Base-by-base conservation (phyloP, 148 eudicot genomes). In the Pharnaceum exiguum region DNA sequence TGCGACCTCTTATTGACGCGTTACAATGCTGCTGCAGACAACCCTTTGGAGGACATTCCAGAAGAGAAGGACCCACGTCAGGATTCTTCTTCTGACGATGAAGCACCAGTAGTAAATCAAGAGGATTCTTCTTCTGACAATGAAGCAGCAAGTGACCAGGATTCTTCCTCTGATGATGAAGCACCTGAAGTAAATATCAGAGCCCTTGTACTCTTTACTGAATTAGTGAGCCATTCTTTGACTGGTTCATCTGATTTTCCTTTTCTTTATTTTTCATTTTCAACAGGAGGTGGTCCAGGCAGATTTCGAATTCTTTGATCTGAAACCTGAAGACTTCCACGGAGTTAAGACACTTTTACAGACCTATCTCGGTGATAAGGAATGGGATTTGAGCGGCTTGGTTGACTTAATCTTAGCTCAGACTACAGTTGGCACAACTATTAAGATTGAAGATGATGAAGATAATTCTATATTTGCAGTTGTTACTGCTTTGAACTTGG, bases 301-400 rank as follows among this genome's bases (percentile, higher is more conserved):
- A 60, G 95, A 93, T 69, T 93, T 93, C 77, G 99, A 76, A 52
- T 93, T 93, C 79, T 93, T 89, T 78, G 99, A 93, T 66, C 96
- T 95, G 3, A 93, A 93, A 76, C 84, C 85, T 44, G 75, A 71
- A 55, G 95, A 93, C 62, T 93, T 93, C 60, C 99, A 88, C 57
- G 96, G 96, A 53, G 86, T 83, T 49, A 85, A 88, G 80, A 77
- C 70, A 55, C 68, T 93, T 37, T 76, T 93, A 45, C 86, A 83
- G 68, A 75, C 73, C 28, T 93, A 81, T 70, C 78, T 89, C 32
- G 96, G 86, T 54, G 76, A 75, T 48, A 72, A 70, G 57, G 54
- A 74, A 58, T 93, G 99, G 99, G 99, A 85, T 86, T 51, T 86
- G 50, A 88, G 85, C 62, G 88, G 84, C 46, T 89, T 89, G 67